Percentiles rank a stretch among this genome's conserved stretches.
These are phyloP conservation scores for Aspergillus taichungensis DNA, from an alignment of 495 filamentous ascomycete species.

Conservation along the genomic window DNA sequence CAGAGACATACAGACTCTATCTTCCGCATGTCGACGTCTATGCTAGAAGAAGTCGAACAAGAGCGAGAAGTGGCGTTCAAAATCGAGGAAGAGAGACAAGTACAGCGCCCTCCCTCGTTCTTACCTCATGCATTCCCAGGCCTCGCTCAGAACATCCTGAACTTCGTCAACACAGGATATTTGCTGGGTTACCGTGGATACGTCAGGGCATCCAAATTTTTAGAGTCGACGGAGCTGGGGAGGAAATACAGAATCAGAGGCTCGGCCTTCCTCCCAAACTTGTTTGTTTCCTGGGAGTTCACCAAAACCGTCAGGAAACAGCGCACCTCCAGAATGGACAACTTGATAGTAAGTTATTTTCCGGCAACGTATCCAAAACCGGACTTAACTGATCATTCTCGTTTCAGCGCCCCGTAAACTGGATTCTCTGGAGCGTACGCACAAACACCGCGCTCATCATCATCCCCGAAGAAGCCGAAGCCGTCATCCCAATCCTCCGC, in stretches of 20 bases:
- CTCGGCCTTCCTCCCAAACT: conserved; percentile 7
- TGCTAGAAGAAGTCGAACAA: conserved; percentile 44
- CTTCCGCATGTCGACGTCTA: conserved; percentile 10
- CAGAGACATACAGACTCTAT: conserved; percentile 22
- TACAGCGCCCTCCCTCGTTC: conserved; percentile 26
- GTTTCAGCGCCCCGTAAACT: conserved; percentile 37
- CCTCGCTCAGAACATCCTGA: conserved; percentile 25
- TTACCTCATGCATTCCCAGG: conserved; percentile 25
- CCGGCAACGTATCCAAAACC: background rate
- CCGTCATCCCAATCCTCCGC: conserved; percentile 19
- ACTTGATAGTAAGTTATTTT: conserved; percentile 24
- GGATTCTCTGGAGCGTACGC: conserved; percentile 34
- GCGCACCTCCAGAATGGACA: conserved; percentile 18
- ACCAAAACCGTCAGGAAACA: conserved; percentile 21
- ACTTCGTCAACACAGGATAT: conserved; percentile 30
- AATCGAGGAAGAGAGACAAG: conserved; percentile 29
- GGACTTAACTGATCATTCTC: background rate
- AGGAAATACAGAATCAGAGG: conserved; percentile 21
- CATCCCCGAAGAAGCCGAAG: conserved; percentile 46
- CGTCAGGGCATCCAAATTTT: conserved; percentile 18
- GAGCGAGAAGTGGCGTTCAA: conserved; percentile 32
- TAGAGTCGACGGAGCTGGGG: conserved; percentile 25
- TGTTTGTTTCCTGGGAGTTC: conserved; percentile 36
- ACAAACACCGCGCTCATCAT: conserved; percentile 36
- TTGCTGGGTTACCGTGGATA: conserved; percentile 16